Evolutionary conservation across 2,329 filamentous ascomycete species (phyloP).

Genomic region (Tolypocladium inflatum): DNA sequence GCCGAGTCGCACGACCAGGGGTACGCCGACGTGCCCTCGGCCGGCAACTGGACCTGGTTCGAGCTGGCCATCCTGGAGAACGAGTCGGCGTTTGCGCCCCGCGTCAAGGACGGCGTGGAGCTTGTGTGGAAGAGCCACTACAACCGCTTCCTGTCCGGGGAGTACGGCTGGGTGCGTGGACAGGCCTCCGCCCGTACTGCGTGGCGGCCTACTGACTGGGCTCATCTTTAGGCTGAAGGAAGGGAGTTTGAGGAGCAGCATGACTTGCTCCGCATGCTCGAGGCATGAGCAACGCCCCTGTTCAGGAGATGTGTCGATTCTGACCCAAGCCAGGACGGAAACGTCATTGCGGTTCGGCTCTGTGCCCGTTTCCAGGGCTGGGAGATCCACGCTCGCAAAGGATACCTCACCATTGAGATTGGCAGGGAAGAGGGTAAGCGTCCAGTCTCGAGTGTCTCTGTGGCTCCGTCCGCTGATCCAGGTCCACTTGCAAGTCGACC

Average conservation of each 20-base stretch:
- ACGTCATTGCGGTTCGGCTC: slow-evolving; percentile 5
- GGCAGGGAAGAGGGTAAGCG: not conserved
- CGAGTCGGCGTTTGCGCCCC: not conserved
- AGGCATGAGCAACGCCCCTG: not conserved
- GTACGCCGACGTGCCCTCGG: not conserved
- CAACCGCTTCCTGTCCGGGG: not conserved
- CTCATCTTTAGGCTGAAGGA: not conserved
- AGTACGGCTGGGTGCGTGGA: slow-evolving; percentile 3
- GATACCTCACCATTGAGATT: slow-evolving; percentile 5
- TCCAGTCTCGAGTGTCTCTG: not conserved
- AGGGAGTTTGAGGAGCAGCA: slow-evolving; percentile 1
- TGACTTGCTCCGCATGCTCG: slow-evolving; percentile 1
- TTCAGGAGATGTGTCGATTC: not conserved
- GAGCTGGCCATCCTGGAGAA: slow-evolving; percentile 4
- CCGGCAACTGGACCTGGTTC: slow-evolving; percentile 8
- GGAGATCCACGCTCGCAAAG: slow-evolving; percentile 2
- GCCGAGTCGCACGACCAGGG: slow-evolving; percentile 8
- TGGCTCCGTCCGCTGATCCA: not conserved
- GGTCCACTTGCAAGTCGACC: not conserved
- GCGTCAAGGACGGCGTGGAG: slow-evolving; percentile 1
- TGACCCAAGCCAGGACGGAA: not conserved
- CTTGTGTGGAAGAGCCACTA: slow-evolving; percentile 1
- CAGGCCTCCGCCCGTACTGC: not conserved
- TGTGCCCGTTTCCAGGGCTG: slow-evolving; percentile 4
- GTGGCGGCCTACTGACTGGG: not conserved